Conservation (phyloP, 345 rosid genomes). For the Syzygium oleosum region DNA sequence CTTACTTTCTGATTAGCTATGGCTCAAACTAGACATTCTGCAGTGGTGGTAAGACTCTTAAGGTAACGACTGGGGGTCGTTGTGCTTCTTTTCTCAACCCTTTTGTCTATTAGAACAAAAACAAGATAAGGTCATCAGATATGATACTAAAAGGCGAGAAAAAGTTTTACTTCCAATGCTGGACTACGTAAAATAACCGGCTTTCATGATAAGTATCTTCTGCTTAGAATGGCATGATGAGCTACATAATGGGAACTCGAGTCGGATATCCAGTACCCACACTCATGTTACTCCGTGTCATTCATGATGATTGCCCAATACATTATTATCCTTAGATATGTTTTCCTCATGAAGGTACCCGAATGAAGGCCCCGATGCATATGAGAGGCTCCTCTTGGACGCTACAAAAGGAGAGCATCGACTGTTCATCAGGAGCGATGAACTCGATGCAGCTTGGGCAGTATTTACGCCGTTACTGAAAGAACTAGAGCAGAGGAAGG, state of each 20-base stretch:
- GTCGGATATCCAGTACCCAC: background rate
- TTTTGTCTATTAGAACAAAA: background rate
- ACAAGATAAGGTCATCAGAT: background rate
- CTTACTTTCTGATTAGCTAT: background rate
- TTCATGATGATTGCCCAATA: background rate
- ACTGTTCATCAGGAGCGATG: slow-evolving; percentile 40
- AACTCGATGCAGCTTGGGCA: slow-evolving; percentile 47
- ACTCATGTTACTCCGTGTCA: background rate
- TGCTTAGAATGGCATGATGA: background rate
- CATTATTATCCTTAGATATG: background rate
- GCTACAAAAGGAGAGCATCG: slow-evolving; percentile 36
- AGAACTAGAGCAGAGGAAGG: slow-evolving; percentile 23
- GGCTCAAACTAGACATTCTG: background rate
- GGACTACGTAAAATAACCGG: background rate
- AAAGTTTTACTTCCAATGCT: background rate
- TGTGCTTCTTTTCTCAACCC: background rate
- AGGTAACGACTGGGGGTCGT: background rate
- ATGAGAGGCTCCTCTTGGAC: slow-evolving; percentile 39
- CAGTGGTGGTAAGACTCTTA: background rate
- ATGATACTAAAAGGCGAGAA: background rate
- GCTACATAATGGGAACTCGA: background rate
- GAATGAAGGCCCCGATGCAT: slow-evolving; percentile 35
- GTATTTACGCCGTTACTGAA: slow-evolving; percentile 40
- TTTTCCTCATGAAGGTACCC: slow-evolving; percentile 16
- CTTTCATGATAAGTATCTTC: background rate